Percentiles rank a stretch among this genome's conserved stretches.
These are phyloP conservation scores for Didymosphaeria variabile DNA, from an alignment of 2,329 filamentous ascomycete species.

Conservation along the genomic window DNA sequence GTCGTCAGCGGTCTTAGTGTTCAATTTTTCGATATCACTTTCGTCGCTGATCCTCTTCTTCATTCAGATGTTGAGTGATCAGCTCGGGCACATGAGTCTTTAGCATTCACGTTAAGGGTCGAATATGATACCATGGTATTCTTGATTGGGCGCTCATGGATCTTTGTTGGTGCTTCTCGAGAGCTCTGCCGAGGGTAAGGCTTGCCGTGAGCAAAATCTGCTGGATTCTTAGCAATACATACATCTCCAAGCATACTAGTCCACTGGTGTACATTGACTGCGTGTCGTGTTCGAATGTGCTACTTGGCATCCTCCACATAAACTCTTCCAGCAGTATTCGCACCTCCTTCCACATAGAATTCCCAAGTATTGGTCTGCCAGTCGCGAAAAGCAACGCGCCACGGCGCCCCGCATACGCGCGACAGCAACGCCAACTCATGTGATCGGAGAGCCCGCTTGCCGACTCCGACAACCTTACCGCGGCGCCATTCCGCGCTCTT, in stretches of 20 bases:
- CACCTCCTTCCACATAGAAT: too few species aligned
- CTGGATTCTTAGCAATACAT: background rate
- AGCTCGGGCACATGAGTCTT: background rate
- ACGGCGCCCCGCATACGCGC: conserved; percentile 7
- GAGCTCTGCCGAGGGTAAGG: background rate
- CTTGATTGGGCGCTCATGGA: background rate
- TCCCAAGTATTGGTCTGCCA: too few species aligned
- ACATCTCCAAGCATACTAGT: background rate
- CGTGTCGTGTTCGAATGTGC: background rate
- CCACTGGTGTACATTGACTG: background rate
- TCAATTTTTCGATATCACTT: background rate
- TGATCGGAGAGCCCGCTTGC: conserved; percentile 15
- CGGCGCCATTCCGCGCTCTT: conserved; percentile 36
- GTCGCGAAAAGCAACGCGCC: conserved; percentile 2
- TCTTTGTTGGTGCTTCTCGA: background rate
- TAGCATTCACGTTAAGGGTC: background rate
- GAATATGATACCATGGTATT: background rate
- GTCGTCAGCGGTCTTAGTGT: too few species aligned
- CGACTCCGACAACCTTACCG: conserved; percentile 1
- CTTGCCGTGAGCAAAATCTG: background rate
- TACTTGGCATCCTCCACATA: too few species aligned
- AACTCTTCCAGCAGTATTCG: too few species aligned
- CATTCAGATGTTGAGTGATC: background rate
- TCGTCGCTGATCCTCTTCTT: background rate
- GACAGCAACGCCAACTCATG: conserved; percentile 18